These are phyloP conservation scores for Linderina pennispora DNA, from an alignment of 192 early-diverging fungal genomes.

Conservation along the genomic window DNA sequence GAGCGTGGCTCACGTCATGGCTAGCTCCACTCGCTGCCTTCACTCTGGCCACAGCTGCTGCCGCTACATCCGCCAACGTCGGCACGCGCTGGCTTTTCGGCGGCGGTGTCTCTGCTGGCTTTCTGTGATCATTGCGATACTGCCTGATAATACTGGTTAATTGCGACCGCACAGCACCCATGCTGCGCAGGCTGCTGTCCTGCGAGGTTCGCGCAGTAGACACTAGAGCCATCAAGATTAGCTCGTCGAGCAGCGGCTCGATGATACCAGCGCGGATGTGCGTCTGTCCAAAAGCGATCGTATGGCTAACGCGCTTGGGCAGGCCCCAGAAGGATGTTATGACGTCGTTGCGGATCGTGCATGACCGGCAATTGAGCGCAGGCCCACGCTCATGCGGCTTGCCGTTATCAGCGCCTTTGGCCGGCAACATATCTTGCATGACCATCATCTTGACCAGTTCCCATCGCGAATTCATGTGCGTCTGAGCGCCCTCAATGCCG, in stretches of 20 bases:
- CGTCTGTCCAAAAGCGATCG: constrained; percentile 26
- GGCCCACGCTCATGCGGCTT: constrained; percentile 33
- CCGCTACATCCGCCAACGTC: background rate
- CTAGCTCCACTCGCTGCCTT: background rate
- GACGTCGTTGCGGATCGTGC: constrained; percentile 41
- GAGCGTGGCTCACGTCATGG: constrained; percentile 1
- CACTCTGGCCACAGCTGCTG: background rate
- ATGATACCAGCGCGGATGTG: constrained; percentile 37
- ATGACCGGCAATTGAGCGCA: constrained; percentile 27
- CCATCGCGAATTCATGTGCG: constrained; percentile 45
- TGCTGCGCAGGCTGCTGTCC: constrained; percentile 15
- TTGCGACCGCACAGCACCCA: constrained; percentile 23
- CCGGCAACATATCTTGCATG: constrained; percentile 42
- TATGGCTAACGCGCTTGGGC: constrained; percentile 41
- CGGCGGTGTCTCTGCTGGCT: background rate
- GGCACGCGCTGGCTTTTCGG: background rate
- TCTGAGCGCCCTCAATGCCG: constrained; percentile 30
- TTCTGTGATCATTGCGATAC: constrained; percentile 1
- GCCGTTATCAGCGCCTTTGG: constrained; percentile 16
- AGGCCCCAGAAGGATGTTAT: constrained; percentile 47
- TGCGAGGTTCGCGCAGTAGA: constrained; percentile 9
- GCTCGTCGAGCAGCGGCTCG: constrained; percentile 35
- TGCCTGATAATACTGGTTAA: constrained; percentile 19
- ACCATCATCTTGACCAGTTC: constrained; percentile 46
- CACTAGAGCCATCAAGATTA: constrained; percentile 26